Base-by-base conservation (phyloP, 2,329 filamentous ascomycete species). In the Penicillium nordicum region DNA sequence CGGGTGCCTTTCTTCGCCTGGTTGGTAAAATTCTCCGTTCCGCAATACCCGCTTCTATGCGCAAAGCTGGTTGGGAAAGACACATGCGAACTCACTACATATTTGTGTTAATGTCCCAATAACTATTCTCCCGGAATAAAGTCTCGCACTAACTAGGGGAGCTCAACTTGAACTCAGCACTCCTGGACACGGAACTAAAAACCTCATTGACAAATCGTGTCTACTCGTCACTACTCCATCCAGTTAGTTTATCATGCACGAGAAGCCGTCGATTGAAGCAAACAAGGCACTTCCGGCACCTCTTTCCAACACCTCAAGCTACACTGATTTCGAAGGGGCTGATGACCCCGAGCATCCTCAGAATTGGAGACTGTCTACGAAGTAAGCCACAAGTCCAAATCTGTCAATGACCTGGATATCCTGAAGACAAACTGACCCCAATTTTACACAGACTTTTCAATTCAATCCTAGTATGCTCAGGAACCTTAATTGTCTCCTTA, bases 281-380 rank as follows among this genome's bases (percentile, higher is more conserved):
- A 79, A 75, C 1, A 82, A 80, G 59, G 70, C 77, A 1, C 79
- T 78, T 54, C 80, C 82, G 2, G 78, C 78, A 7, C 68, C 70
- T 0, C 65, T 82, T 12, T 79, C 79, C 3, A 76, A 78, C 12
- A 66, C 74, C 32, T 78, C 82, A 58, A 76, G 79, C 47, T 84
- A 84, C 60, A 79, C 82, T 16, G 80, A 82, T 40, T 83, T 82
- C 57, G 78, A 82, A 57, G 80, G 80, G 0, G 67, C 67, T 0
- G 72, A 80, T 50, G 81, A 83, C 58, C 79, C 79, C 1, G 48
- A 77, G 23, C 78, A 83, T 65, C 79, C 80, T 1, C 77, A 79
- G 61, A 83, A 82, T 58, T 83, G 80, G 80, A 69, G 69, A 0
- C 41, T 76, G 5, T 73, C 69, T 56, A 75, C 70, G 60, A 83